Conservation (phyloP, 176 grass and related monocot species). For the Aegilops speltoides region DNA sequence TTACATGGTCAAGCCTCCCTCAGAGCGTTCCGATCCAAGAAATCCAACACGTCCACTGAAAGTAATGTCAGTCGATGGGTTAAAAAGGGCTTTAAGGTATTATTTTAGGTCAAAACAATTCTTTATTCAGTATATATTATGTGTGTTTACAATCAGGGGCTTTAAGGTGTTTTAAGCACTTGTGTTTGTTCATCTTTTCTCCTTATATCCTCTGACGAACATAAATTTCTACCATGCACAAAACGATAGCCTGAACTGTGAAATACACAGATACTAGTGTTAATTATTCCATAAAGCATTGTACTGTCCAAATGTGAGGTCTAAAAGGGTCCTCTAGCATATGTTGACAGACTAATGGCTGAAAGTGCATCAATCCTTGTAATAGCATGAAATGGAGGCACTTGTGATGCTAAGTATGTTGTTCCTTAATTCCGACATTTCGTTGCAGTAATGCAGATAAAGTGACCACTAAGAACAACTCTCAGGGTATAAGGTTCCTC, state of each 20-base stretch:
- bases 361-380: not conserved
- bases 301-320: not conserved
- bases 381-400: not conserved
- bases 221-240: not conserved
- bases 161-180: constrained; percentile 62
- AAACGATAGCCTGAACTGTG: not conserved
- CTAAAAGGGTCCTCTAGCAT: not conserved
- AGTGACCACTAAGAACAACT: constrained; percentile 75
- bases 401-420: not conserved
- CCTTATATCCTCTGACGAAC: not conserved
- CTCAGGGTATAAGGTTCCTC: constrained; percentile 95
- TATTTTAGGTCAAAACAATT: too few species aligned
- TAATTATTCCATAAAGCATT: not conserved
- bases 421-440: too few species aligned
- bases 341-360: not conserved
- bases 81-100: constrained; percentile 92
- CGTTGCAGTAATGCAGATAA: constrained; percentile 77
- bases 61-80: constrained; percentile 27
- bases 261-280: not conserved
- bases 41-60: constrained; percentile 51
- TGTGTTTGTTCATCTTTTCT: not conserved
- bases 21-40: constrained; percentile 41
- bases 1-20: constrained; percentile 74
- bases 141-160: constrained; percentile 13
- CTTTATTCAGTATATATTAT: too few species aligned